Evolutionary conservation across 176 grass and related monocot species (phyloP), one percentile per base, ranked within the genome.

Genomic region (Elaeis guineensis): DNA sequence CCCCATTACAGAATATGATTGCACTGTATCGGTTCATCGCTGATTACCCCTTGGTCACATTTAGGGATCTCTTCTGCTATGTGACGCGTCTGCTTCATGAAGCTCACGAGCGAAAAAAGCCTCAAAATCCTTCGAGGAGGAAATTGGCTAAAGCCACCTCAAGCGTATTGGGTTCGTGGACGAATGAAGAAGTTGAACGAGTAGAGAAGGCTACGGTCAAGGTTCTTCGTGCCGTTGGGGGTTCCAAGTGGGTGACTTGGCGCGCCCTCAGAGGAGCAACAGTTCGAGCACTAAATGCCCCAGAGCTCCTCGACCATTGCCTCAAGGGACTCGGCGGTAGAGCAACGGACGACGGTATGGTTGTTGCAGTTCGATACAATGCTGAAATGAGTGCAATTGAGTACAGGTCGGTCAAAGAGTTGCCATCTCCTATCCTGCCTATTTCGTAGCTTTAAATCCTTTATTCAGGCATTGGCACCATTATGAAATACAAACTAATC

Each of bases 231-330:
- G 84, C 57, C 50, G 84, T 92, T 22, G 69, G 80, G 14, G 17
- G 55, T 39, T 75, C 58, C 2, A 79, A 50, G 52, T 98, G 93
- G 93, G 84, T 92, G 1, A 69, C 84, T 19, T 89, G 93, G 93
- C 83, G 87, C 12, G 84, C 87, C 61, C 81, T 98, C 12, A 72
- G 82, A 62, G 87, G 93, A 50, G 87, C 87, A 32, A 67, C 87
- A 23, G 89, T 78, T 0, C 88, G 86, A 67, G 76, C 84, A 20
- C 66, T 85, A 59, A 17, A 72, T 50, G 75, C 93, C 3, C 75
- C 79, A 39, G 77, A 83, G 58, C 59, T 98, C 30, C 72, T 89
- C 58, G 93, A 98, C 66, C 77, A 81, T 65, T 88, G 87, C 51
- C 79, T 98, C 26, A 71, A 75, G 60, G 70, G 22, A 53, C 9